Conservation (phyloP, 805 yeast genomes). For the Metschnikowia santaceciliae region DNA sequence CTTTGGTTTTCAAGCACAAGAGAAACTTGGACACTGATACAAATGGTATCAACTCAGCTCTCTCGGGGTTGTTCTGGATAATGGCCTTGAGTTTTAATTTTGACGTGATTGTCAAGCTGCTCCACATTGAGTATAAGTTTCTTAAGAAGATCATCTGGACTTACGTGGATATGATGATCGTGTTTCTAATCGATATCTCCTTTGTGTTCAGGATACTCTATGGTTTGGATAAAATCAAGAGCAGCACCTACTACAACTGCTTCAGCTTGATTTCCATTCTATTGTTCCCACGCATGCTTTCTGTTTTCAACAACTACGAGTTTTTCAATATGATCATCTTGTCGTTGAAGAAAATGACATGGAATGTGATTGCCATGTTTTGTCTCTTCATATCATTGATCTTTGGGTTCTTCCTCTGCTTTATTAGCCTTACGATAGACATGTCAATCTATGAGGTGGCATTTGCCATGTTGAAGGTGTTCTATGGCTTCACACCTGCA, state of each 20-base stretch:
- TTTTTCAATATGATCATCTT: conserved; percentile 50
- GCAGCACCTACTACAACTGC: conserved; percentile 23
- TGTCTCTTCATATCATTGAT: conserved; percentile 47
- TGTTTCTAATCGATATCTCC: conserved; percentile 34
- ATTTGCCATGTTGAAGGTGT: conserved; percentile 47
- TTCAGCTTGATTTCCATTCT: conserved; percentile 46
- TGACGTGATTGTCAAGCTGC: conserved; percentile 43
- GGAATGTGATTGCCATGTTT: conserved; percentile 47
- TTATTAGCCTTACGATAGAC: conserved; percentile 44
- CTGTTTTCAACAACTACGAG: conserved; percentile 48
- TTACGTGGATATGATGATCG: conserved; percentile 42
- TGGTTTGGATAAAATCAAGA: conserved; percentile 12
- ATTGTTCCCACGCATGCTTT: conserved; percentile 46
- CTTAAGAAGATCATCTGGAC: conserved; percentile 53
- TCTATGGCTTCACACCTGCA: conserved; percentile 58
- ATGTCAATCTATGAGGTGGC: conserved; percentile 42
- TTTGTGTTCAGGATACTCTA: conserved; percentile 23
- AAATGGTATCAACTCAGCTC: conserved; percentile 1
- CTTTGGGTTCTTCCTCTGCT: conserved; percentile 53
- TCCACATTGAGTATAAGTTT: conserved; percentile 43
- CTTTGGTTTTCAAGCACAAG: conserved; percentile 26
- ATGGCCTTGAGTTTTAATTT: conserved; percentile 45
- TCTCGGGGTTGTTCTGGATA: conserved; percentile 40
- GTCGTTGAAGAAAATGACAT: conserved; percentile 48
- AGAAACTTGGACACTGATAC: conserved; percentile 1